Base-by-base conservation (phyloP, 2,329 filamentous ascomycete species). In the Clarireedia paspali region DNA sequence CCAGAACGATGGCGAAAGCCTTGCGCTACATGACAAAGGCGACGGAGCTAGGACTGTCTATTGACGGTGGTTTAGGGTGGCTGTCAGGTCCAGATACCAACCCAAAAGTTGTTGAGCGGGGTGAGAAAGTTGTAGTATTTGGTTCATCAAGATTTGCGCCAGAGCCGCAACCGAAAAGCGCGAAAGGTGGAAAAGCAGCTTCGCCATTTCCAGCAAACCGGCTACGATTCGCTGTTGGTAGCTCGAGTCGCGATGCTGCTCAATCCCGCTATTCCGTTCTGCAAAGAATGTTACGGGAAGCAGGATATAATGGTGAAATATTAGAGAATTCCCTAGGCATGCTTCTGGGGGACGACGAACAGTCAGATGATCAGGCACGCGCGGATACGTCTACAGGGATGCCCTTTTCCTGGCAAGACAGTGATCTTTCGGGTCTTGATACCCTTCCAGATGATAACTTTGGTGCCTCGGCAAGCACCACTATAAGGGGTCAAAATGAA, bases 11-110 rank as follows among this genome's bases (percentile, higher is more conserved):
- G 80, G 81, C 77, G 59, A 73, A 75, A 36, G 83, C 84, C 3
- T 77, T 89, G 55, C 73, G 73, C 10, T 78, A 77, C 52, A 73
- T 88, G 1, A 70, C 66, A 2, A 74, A 75, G 7, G 78, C 85
- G 2, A 75, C 73, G 38, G 83, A 87, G 58, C 74, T 89, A n/a
- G 85, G 81, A 0, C 70, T 89, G 3, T 87, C 82, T 17, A 76
- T 87, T 42, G 82, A 87, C 64, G 83, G 78, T 55, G 84, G 85
- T 9, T 73, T 88, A 39, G 86, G 86, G 10, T 88, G 83, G 75
- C 74, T 89, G 10, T 72, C 73, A 47, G 84, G 84, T 0, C 81
- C 84, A 1, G 83, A 87, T 66, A 70, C 75, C 17, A 76, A 76
- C 47, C 72, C 72, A 5, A 71, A 78, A 20, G 72, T 78, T 47